Evolutionary conservation across 2,329 filamentous ascomycete genomes (phyloP).

Genomic region (Rugonectria rugulosa): DNA sequence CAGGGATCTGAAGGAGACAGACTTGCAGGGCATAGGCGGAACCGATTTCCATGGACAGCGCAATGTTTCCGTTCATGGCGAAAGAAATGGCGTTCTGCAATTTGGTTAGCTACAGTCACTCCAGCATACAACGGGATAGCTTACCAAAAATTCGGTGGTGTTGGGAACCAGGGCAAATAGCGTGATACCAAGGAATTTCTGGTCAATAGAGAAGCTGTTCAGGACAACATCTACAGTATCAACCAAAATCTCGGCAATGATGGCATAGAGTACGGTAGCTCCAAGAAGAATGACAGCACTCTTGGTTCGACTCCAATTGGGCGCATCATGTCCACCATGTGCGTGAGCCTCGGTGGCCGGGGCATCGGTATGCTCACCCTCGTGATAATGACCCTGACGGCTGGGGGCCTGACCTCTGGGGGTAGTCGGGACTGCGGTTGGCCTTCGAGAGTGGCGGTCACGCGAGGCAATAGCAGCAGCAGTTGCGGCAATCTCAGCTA

Average conservation of each 20-base stretch:
- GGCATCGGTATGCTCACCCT: slow-evolving; percentile 35
- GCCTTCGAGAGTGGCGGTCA: slow-evolving; percentile 61
- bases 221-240: slow-evolving; percentile 97
- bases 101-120: slow-evolving; percentile 18
- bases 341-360: slow-evolving; percentile 46
- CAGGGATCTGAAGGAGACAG: slow-evolving; percentile 91
- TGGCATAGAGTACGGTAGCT: slow-evolving; percentile 91
- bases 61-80: slow-evolving; percentile 99
- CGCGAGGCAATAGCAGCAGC: slow-evolving; percentile 87
- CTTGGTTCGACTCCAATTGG: slow-evolving; percentile 95
- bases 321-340: slow-evolving; percentile 90
- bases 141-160: slow-evolving; percentile 94
- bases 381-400: slow-evolving; percentile 42
- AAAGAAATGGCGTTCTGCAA: slow-evolving; percentile 93
- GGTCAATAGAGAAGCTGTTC: slow-evolving; percentile 87
- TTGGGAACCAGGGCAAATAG: slow-evolving; percentile 97
- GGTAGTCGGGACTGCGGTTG: slow-evolving; percentile 41
- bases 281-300: slow-evolving; percentile 87
- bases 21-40: slow-evolving; percentile 97
- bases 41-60: slow-evolving; percentile 98
- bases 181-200: slow-evolving; percentile 97
- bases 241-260: slow-evolving; percentile 96
- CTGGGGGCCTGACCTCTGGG: slow-evolving; percentile 38
- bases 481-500: slow-evolving; percentile 92
- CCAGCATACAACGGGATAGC: slow-evolving; percentile 40